Evolutionary conservation across 208 protist species (phyloP).

Genomic region (Leishmania aethiopica): DNA sequence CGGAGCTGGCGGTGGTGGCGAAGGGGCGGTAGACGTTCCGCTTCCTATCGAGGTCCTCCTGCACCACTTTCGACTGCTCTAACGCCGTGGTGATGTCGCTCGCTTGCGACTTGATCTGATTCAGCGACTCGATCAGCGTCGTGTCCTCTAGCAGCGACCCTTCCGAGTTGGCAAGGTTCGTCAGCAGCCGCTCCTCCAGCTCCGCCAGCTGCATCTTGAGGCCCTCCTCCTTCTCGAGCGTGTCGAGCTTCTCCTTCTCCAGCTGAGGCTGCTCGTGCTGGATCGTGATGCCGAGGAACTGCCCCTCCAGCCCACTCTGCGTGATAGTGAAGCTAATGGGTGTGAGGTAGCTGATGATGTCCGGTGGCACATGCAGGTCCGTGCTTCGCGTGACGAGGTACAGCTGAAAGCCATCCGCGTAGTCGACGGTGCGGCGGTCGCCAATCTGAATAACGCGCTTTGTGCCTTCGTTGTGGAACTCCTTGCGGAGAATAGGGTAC

Average conservation of each 20-base stretch:
- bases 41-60: constrained; percentile 92
- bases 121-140: constrained; percentile 93
- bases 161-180: constrained; percentile 91
- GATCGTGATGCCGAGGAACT: constrained; percentile 96
- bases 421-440: constrained; percentile 97
- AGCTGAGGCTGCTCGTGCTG: constrained; percentile 97
- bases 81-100: constrained; percentile 88
- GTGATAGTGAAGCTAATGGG: constrained; percentile 98
- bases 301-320: constrained; percentile 95
- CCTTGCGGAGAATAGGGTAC: constrained; percentile 94
- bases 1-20: constrained; percentile 80
- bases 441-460: constrained; percentile 96
- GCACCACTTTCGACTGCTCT: constrained; percentile 86
- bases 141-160: constrained; percentile 97
- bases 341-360: constrained; percentile 92
- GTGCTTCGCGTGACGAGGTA: constrained; percentile 95
- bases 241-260: constrained; percentile 92
- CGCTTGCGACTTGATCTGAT: constrained; percentile 96
- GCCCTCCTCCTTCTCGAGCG: constrained; percentile 96
- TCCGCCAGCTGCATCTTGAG: constrained; percentile 94
- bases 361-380: constrained; percentile 90
- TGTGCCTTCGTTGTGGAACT: constrained; percentile 90
- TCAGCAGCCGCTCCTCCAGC: constrained; percentile 94
- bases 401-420: constrained; percentile 96
- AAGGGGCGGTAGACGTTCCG: constrained; percentile 96